Conservation (phyloP, 2,329 filamentous ascomycete species). For the Tolypocladium pustulatum region DNA sequence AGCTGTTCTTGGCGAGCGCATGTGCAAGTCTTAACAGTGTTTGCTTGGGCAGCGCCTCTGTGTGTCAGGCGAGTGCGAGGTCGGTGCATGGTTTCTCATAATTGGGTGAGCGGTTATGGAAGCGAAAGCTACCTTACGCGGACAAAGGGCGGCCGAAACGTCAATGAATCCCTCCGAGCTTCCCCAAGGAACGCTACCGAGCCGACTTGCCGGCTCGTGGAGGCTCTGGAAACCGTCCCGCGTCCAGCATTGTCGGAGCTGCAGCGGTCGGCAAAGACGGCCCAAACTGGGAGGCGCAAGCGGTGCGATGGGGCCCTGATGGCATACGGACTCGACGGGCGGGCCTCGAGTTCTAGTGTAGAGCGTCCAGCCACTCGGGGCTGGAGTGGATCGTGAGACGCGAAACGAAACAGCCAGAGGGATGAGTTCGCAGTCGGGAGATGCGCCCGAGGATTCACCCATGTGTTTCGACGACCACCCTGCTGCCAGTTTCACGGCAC, state of each 20-base stretch:
- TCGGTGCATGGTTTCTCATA: neutral
- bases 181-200: neutral
- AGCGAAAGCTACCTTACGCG: neutral
- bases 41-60: neutral
- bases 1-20: no score
- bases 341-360: neutral
- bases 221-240: neutral
- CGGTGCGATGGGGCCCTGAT: neutral
- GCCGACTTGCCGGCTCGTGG: neutral
- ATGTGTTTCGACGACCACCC: neutral
- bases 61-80: neutral
- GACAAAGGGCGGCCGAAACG: neutral
- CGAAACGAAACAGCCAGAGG: neutral
- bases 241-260: neutral
- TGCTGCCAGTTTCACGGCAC: neutral
- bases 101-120: neutral
- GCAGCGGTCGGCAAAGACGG: neutral
- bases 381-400: neutral
- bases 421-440: neutral
- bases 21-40: no score
- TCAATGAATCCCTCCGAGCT: neutral
- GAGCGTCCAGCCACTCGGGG: neutral
- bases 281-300: neutral
- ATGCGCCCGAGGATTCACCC: neutral
- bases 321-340: neutral